Conservation (phyloP, 192 early-diverging fungal genomes). For the Podila minutissima region DNA sequence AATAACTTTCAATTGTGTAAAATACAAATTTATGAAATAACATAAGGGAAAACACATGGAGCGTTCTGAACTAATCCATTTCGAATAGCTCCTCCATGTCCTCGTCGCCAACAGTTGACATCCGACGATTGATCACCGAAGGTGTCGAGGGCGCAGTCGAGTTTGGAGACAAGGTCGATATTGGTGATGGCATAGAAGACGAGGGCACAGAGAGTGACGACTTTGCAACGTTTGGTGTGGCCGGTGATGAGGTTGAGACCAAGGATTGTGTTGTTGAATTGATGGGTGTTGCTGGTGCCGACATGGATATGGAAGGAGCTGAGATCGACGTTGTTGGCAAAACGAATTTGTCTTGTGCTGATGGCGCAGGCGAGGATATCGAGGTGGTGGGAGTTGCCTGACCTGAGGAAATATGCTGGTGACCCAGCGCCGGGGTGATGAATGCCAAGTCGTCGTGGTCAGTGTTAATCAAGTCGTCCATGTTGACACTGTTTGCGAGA, state of each 20-base stretch:
- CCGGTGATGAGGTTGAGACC: not conserved
- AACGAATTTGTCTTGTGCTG: not conserved
- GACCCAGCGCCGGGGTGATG: conserved; percentile 11
- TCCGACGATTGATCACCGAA: conserved; percentile 3
- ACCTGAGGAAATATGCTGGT: conserved; percentile 16
- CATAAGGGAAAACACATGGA: too few relatives aligned
- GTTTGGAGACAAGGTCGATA: not conserved
- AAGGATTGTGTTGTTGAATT: not conserved
- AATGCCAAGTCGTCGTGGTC: conserved; percentile 29
- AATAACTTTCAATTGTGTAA: too few relatives aligned
- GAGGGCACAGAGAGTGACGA: not conserved
- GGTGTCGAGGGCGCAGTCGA: not conserved
- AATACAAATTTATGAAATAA: too few relatives aligned
- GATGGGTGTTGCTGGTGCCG: not conserved
- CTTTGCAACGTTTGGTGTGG: not conserved
- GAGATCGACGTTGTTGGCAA: not conserved
- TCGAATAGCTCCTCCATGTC: conserved; percentile 1
- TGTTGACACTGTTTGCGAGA: not conserved
- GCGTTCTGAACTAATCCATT: too few relatives aligned
- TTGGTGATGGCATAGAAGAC: not conserved
- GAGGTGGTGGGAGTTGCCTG: conserved; percentile 4
- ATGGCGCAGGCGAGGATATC: not conserved
- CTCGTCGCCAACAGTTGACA: conserved; percentile 32
- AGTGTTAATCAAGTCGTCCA: conserved; percentile 27
- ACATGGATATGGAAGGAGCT: not conserved